These are phyloP conservation scores for Globisporangium parvum DNA, from an alignment of 352 stramenopile genomes.

Conservation along the genomic window DNA sequence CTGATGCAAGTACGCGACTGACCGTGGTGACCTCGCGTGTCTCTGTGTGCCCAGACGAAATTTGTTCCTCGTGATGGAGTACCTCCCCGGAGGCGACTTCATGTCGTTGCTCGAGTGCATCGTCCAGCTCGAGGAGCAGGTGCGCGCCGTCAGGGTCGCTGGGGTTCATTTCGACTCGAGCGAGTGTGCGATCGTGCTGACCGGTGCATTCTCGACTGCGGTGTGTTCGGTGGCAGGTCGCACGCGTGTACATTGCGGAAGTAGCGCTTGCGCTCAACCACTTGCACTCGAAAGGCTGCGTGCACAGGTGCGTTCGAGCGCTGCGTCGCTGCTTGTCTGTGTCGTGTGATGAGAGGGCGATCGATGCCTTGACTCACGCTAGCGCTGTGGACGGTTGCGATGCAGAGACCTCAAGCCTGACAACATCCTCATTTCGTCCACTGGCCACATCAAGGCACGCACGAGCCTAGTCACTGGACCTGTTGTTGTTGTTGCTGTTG, in stretches of 20 bases:
- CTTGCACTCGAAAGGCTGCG: conserved; percentile 77
- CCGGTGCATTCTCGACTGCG: not conserved
- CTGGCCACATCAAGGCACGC: conserved; percentile 78
- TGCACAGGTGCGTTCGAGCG: conserved; percentile 49
- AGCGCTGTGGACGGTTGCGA: not conserved
- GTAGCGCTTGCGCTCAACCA: conserved; percentile 84
- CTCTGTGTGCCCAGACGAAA: conserved; percentile 36
- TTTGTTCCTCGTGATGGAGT: conserved; percentile 90
- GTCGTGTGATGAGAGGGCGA: not conserved
- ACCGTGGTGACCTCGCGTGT: not conserved
- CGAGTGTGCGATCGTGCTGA: not conserved
- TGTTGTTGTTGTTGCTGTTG: not conserved
- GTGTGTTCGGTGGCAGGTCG: conserved; percentile 37
- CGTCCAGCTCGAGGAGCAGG: conserved; percentile 83
- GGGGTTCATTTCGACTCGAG: no score
- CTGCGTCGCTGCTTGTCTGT: not conserved
- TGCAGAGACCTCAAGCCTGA: conserved; percentile 85
- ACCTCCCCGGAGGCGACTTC: conserved; percentile 86
- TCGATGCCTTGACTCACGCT: not conserved
- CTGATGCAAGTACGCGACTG: conserved; percentile 2
- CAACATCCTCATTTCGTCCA: conserved; percentile 87
- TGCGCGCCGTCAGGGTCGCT: no score
- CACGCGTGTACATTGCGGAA: conserved; percentile 84
- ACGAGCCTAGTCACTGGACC: not conserved
- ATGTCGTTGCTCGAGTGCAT: conserved; percentile 88